Conservation (phyloP, 129 eudicot genomes). For the Artemisia annua region DNA sequence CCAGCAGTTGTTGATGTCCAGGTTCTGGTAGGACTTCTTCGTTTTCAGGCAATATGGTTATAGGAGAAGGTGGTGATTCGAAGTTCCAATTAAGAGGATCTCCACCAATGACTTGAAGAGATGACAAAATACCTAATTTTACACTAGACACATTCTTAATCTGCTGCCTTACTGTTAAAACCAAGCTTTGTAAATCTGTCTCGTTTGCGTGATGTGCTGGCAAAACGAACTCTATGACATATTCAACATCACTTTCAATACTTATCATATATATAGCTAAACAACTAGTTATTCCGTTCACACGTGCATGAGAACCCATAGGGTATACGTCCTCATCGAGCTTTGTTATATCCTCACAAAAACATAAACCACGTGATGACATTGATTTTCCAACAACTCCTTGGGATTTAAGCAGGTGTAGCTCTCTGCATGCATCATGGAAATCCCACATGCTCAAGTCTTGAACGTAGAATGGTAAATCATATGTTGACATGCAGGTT, state of each 20-base stretch:
- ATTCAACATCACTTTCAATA: not conserved
- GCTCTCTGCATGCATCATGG: not conserved
- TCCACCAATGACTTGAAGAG: constrained; percentile 5
- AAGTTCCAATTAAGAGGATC: not conserved
- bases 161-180: not conserved
- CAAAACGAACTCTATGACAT: constrained; percentile 1
- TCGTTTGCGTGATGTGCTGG: not conserved
- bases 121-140: not conserved
- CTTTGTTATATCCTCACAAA: no score
- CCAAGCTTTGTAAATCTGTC: not conserved
- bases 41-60: not conserved
- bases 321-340: not conserved
- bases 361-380: not conserved
- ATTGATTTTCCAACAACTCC: constrained; percentile 12
- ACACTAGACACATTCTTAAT: not conserved
- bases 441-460: not conserved
- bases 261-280: not conserved
- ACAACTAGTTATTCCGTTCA: not conserved
- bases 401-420: not conserved
- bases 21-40: not conserved
- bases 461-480: constrained; percentile 5
- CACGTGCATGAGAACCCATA: not conserved
- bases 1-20: not conserved
- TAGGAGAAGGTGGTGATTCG: not conserved
- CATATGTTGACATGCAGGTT: not conserved